Evolutionary conservation across 179 eudicot genomes (phyloP).

Genomic region (Amaranthus tricolor): DNA sequence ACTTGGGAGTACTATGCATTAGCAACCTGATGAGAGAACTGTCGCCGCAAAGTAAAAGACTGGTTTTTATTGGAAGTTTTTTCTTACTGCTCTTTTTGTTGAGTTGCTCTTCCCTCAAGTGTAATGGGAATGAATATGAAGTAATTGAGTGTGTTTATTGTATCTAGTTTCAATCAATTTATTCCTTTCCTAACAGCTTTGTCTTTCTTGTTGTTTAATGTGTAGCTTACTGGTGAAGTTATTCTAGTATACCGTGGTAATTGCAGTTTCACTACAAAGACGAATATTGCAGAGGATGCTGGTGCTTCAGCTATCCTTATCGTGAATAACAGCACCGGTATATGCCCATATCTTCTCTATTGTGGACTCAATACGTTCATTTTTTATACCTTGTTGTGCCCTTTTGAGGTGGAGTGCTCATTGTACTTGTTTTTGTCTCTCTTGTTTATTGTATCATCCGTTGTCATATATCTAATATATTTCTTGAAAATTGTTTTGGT

Average conservation of each 20-base stretch:
- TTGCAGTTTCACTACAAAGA: constrained; percentile 89
- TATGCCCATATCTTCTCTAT: constrained; percentile 8
- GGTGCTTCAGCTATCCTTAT: constrained; percentile 91
- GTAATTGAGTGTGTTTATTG: too few relatives aligned
- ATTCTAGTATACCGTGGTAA: constrained; percentile 87
- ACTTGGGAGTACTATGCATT: background rate
- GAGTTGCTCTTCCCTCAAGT: background rate
- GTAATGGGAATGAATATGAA: too few relatives aligned
- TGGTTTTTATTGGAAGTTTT: too few relatives aligned
- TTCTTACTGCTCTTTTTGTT: background rate
- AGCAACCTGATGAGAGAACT: too few relatives aligned
- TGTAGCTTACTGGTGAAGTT: constrained; percentile 85
- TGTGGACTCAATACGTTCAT: constrained; percentile 1
- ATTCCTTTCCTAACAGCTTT: constrained; percentile 19
- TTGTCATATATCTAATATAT: background rate
- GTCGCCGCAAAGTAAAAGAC: too few relatives aligned
- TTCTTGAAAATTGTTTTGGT: background rate
- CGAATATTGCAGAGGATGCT: constrained; percentile 86
- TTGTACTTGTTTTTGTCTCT: background rate
- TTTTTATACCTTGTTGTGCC: background rate
- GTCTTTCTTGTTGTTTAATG: constrained; percentile 10
- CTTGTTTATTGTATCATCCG: background rate
- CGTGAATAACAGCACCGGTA: constrained; percentile 81
- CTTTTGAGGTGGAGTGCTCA: background rate
- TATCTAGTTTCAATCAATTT: background rate